Percentiles rank a stretch among this genome's conserved stretches.
Evolutionary conservation across 2,329 filamentous ascomycete species (phyloP).

Genomic region (Colletotrichum theobromicola): DNA sequence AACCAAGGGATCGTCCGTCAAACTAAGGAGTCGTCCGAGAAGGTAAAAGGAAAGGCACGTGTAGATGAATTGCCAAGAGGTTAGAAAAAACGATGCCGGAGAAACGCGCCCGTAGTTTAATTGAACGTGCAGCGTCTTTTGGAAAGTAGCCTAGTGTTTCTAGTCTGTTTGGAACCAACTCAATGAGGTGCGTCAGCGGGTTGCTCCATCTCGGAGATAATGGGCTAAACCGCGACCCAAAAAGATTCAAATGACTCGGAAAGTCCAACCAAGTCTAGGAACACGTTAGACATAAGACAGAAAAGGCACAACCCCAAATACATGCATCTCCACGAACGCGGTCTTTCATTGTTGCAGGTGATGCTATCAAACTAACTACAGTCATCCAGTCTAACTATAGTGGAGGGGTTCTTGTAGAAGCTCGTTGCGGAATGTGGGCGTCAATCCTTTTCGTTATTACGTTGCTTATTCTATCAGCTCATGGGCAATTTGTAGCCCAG

Average conservation of each 20-base stretch:
- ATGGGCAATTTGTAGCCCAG: background rate
- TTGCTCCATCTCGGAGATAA: background rate
- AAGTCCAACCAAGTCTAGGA: background rate
- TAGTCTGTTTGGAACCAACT: background rate
- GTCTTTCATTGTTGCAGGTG: background rate
- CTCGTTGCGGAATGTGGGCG: background rate
- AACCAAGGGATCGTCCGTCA: background rate
- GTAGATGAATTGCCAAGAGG: background rate
- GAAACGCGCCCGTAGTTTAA: background rate
- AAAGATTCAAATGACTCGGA: background rate
- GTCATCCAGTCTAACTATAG: background rate
- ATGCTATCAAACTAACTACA: background rate
- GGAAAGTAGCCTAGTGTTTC: background rate
- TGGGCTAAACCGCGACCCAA: background rate
- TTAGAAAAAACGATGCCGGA: background rate
- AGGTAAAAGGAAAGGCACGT: background rate
- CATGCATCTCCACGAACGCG: too few relatives aligned
- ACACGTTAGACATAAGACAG: too few relatives aligned
- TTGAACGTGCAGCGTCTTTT: rapidly evolving
- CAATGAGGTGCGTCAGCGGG: background rate
- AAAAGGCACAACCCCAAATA: too few relatives aligned
- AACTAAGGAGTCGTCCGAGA: background rate
- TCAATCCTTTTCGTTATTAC: background rate
- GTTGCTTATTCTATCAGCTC: background rate
- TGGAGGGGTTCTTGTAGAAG: background rate